Base-by-base conservation (phyloP, 2,329 filamentous ascomycete species). In the Fusarium citri region DNA sequence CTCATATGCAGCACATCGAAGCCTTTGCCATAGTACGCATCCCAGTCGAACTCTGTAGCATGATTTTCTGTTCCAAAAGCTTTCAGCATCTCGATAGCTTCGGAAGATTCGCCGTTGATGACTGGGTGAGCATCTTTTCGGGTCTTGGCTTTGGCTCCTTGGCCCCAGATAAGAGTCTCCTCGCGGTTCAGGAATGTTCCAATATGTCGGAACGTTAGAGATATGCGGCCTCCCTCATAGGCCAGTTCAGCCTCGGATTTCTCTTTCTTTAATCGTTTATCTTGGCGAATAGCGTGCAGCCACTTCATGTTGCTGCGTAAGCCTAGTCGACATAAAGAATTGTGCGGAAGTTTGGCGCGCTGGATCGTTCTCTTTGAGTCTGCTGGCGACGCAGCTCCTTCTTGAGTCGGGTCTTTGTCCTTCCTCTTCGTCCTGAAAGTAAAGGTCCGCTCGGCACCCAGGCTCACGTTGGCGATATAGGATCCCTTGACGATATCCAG, bases 361-460 rank as follows among this genome's bases (percentile, higher is more conserved):
- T 93, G 88, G 1, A 86, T 88, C 48, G 85, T 82, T 31, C 91
- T 86, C 49, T 74, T 76, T 14, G 58, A 50, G 16, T 65, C 49
- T 42, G 58, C 37, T 42, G 71, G 40, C 31, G 71, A 48, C 16
- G 54, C 26, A 22, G 37, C 26, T 26, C 64, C 65, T 9, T 51
- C 71, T 25, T 63, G 72, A 57, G 77, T 78, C 59, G 71, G 75
- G 73, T 80, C 80, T 76, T 82, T 85, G 30, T 82, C 81, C 42
- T 76, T 77, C 66, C 92, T 91, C 81, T 97, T 97, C 14, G 92
- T 95, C 54, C 96, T 89, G 37, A 99, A 87, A 0, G 92, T 87
- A 94, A 98, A 98, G 4, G 90, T 94, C 55, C 96, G 87, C 80
- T 97, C 91, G 1, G 95, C 94, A 2, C 96, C 96, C n/a, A 98